Conservation (phyloP, 2,329 filamentous ascomycete species). For the Aureobasidium sp. region DNA sequence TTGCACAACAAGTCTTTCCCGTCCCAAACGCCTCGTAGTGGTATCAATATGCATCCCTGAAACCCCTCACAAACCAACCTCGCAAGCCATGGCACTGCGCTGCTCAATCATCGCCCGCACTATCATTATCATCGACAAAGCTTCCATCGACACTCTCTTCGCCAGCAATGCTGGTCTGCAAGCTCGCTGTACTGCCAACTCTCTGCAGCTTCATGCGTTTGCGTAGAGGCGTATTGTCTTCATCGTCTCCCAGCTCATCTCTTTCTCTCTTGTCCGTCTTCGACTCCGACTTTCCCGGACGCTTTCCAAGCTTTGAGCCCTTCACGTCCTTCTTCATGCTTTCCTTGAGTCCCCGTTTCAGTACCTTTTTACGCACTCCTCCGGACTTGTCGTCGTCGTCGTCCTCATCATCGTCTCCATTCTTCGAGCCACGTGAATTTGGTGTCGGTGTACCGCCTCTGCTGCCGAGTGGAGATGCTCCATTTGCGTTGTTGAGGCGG, state of each 20-base stretch:
- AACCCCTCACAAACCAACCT: background rate
- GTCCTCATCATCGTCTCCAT: constrained; percentile 19
- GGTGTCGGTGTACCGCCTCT: constrained; percentile 25
- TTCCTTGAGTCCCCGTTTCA: constrained; percentile 33
- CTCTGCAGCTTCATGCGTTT: constrained; percentile 30
- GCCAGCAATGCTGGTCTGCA: constrained; percentile 21
- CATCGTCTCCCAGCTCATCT: constrained; percentile 26
- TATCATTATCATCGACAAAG: constrained; percentile 25
- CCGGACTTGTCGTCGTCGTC: constrained; percentile 24
- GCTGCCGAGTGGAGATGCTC: constrained; percentile 20
- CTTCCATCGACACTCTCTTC: constrained; percentile 29
- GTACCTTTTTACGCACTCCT: constrained; percentile 27
- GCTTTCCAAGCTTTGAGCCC: constrained; percentile 20
- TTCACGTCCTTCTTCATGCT: constrained; percentile 37
- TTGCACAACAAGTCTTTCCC: background rate
- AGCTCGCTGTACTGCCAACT: constrained; percentile 27
- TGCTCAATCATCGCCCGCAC: constrained; percentile 22
- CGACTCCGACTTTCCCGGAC: constrained; percentile 17
- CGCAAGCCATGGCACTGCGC: background rate
- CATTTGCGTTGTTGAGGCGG: constrained; percentile 29
- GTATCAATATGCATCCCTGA: background rate
- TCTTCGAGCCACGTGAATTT: constrained; percentile 19
- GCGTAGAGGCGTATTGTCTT: constrained; percentile 24
- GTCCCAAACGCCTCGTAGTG: constrained; percentile 1
- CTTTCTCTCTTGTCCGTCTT: constrained; percentile 26